Conservation (phyloP, 2,329 filamentous ascomycete genomes). For the Fusarium duplospermum region DNA sequence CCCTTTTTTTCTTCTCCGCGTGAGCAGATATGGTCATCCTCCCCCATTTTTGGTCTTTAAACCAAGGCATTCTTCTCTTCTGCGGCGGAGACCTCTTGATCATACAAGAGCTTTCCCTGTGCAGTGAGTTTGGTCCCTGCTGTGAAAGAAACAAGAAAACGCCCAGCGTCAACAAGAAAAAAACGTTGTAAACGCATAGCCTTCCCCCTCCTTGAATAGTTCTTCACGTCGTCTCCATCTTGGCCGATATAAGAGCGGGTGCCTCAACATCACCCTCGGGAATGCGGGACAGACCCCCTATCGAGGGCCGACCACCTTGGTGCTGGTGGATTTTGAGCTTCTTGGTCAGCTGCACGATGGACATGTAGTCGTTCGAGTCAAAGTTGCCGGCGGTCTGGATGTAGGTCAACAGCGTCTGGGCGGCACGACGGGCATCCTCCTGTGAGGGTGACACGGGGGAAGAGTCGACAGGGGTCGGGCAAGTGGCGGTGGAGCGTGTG, state of each 20-base stretch:
- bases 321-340: conserved; percentile 79
- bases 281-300: conserved; percentile 66
- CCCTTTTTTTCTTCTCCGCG: conserved; percentile 10
- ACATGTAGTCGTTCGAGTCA: conserved; percentile 81
- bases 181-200: conserved; percentile 9
- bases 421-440: conserved; percentile 85
- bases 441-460: conserved; percentile 78
- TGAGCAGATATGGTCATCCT: conserved; percentile 17
- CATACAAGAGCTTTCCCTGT: neutral
- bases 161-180: conserved; percentile 20
- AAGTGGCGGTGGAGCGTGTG: conserved; percentile 35
- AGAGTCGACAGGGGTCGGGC: conserved; percentile 57
- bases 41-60: neutral
- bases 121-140: neutral
- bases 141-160: conserved; percentile 26
- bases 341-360: conserved; percentile 85
- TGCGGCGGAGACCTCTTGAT: neutral
- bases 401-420: conserved; percentile 84
- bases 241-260: conserved; percentile 42
- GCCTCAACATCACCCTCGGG: conserved; percentile 68
- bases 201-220: neutral
- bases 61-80: conserved; percentile 7
- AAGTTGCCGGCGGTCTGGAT: conserved; percentile 80
- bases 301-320: conserved; percentile 47
- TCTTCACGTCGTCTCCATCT: conserved; percentile 47